A percentile compares a stretch with the other conserved stretches of the same genome.
phyloP scores from a whole-genome alignment of 768 basidiomycete genomes.

The Amanita jacksonii region DNA sequence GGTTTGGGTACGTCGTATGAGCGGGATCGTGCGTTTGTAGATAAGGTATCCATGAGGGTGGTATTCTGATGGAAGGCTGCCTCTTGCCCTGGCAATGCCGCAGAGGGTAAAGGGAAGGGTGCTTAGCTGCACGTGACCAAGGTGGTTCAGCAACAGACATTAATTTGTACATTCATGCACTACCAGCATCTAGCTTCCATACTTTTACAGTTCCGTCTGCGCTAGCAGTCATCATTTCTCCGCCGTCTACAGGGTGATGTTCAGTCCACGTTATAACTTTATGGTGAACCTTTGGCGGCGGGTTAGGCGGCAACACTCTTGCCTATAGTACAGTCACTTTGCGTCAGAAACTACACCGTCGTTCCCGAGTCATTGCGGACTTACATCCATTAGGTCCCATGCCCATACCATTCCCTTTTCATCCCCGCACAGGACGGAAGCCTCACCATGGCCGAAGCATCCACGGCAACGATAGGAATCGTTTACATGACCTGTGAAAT shows the following conservation, averaged over 20 bases:
- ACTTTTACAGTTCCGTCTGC: conserved; percentile 89
- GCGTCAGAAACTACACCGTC: conserved; percentile 7
- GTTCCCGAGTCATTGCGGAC: conserved; percentile 9
- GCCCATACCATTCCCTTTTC: conserved; percentile 85
- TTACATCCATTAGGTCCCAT: conserved; percentile 89
- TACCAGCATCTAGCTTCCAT: conserved; percentile 44
- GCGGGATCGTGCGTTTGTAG: conserved; percentile 5
- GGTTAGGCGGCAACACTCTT: conserved; percentile 56
- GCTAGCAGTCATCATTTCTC: conserved; percentile 83
- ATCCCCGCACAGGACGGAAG: conserved; percentile 77
- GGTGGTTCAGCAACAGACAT: background rate
- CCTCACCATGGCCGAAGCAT: conserved; percentile 79
- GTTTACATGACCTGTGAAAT: conserved; percentile 72
- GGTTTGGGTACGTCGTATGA: conserved; percentile 38
- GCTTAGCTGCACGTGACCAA: conserved; percentile 4
- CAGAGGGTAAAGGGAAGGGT: too few species aligned
- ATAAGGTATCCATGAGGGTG: background rate
- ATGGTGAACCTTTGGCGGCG: conserved; percentile 70
- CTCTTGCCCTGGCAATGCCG: too few species aligned
- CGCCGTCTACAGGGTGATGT: conserved; percentile 72
- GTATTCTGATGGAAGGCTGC: background rate
- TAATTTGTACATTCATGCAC: background rate
- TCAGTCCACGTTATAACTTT: conserved; percentile 90
- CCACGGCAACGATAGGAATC: conserved; percentile 70
- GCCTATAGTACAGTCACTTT: conserved; percentile 44